phyloP scores from a whole-genome alignment of 2,329 filamentous ascomycete species.

The Botrytis deweyae region DNA sequence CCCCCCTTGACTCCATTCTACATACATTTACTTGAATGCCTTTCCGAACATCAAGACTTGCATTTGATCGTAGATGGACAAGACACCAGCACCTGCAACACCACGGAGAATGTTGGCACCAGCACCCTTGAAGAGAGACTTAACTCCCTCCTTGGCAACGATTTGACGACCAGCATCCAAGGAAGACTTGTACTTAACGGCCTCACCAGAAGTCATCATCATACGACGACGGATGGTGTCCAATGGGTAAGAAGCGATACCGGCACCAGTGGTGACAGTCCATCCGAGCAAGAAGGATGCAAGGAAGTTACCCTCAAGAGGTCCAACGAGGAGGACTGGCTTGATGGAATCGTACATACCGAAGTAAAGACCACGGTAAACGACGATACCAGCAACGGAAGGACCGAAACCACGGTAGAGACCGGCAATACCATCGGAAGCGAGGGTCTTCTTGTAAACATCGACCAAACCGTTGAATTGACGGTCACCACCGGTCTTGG shows the following conservation, averaged over 20 bases:
- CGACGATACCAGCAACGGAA: constrained; percentile 97
- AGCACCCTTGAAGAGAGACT: constrained; percentile 99
- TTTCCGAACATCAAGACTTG: constrained; percentile 99
- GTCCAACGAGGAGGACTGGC: constrained; percentile 90
- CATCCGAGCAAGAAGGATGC: constrained; percentile 98
- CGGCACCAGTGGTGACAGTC: constrained; percentile 99
- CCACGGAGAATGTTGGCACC: constrained; percentile 99
- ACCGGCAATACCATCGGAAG: constrained; percentile 97
- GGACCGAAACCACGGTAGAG: constrained; percentile 99
- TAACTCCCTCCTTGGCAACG: constrained; percentile 94
- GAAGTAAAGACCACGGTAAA: constrained; percentile 99
- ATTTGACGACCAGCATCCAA: constrained; percentile 96
- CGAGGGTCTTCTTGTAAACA: constrained; percentile 99
- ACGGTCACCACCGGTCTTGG: constrained; percentile 94
- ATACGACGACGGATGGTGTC: constrained; percentile 99
- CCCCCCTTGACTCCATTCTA: constrained; percentile 28
- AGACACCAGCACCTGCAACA: constrained; percentile 99
- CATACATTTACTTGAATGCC: constrained; percentile 75
- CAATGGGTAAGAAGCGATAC: constrained; percentile 99
- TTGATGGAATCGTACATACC: constrained; percentile 99
- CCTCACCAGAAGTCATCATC: constrained; percentile 99
- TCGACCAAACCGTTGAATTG: constrained; percentile 99
- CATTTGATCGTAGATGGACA: constrained; percentile 99
- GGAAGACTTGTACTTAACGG: constrained; percentile 99
- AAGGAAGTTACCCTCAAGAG: constrained; percentile 97